phyloP scores from a whole-genome alignment of 2,329 filamentous ascomycete genomes.

The Aspergillus costaricaensis region DNA sequence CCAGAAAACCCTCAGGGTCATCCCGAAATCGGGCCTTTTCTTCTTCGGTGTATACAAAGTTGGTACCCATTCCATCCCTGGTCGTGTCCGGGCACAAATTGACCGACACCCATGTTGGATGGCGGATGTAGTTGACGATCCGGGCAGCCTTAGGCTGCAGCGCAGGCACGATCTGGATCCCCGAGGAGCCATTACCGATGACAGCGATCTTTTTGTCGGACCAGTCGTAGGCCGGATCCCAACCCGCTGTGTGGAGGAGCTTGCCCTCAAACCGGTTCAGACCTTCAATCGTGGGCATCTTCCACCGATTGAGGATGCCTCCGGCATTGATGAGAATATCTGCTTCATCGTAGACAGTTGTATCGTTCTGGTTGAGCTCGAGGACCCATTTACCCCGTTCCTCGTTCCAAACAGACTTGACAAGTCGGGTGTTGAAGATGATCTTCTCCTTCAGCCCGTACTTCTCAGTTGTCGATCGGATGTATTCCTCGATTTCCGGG shows the following conservation, averaged over 20 bases:
- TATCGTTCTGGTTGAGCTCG: constrained; percentile 15
- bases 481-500: constrained; percentile 49
- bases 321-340: constrained; percentile 32
- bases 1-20: constrained; percentile 18
- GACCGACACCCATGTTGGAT: constrained; percentile 30
- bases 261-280: constrained; percentile 36
- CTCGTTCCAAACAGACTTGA: constrained; percentile 42
- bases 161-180: constrained; percentile 29
- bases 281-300: constrained; percentile 21
- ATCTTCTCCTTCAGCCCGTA: constrained; percentile 43
- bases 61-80: constrained; percentile 21
- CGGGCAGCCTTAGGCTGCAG: constrained; percentile 16
- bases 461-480: constrained; percentile 42
- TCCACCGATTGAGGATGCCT: constrained; percentile 26
- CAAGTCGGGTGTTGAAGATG: constrained; percentile 27
- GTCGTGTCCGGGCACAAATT: constrained; percentile 26
- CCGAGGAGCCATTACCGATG: constrained; percentile 38
- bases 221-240: constrained; percentile 33
- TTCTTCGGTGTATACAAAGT: constrained; percentile 28
- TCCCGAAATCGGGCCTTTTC: constrained; percentile 25
- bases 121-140: constrained; percentile 33
- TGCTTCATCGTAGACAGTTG: constrained; percentile 22
- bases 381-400: constrained; percentile 17
- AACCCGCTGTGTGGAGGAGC: constrained; percentile 42
- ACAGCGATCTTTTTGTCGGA: constrained; percentile 33